Evolutionary conservation across 257 asterid genomes (phyloP).

Genomic region (Pogostemon cablin): DNA sequence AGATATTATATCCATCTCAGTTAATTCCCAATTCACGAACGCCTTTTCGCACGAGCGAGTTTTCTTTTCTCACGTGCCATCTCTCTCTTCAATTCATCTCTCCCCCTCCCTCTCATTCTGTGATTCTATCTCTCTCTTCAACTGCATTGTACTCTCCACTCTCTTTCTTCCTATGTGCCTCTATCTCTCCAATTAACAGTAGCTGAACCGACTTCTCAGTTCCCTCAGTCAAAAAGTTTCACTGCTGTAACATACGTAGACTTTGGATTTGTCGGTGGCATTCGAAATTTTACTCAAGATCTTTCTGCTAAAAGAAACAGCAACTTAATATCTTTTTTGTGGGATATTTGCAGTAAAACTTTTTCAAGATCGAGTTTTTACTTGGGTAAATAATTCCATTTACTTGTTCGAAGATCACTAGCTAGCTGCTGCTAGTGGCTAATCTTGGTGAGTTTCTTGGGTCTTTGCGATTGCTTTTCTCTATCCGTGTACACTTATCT

Average conservation of each 20-base stretch:
- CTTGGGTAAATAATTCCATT: constrained; percentile 24
- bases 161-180: constrained; percentile 17
- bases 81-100: neutral
- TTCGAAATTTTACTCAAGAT: constrained; percentile 20
- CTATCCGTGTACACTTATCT: neutral
- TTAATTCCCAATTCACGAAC: constrained; percentile 2
- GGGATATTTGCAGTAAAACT: constrained; percentile 29
- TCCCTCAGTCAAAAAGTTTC: constrained; percentile 25
- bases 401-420: constrained; percentile 27
- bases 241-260: neutral
- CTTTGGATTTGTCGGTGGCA: constrained; percentile 38
- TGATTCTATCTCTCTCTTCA: constrained; percentile 1
- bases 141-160: constrained; percentile 6
- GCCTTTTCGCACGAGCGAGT: constrained; percentile 9
- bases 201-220: constrained; percentile 21
- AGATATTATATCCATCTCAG: neutral
- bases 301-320: neutral
- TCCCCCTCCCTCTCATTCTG: neutral
- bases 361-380: constrained; percentile 32
- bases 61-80: constrained; percentile 27
- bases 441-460: constrained; percentile 34
- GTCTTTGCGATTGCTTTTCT: constrained; percentile 17
- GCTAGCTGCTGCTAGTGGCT: constrained; percentile 27
- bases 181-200: constrained; percentile 25
- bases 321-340: neutral